Conservation (phyloP, 176 grass and related monocot genomes). For the Rhynchospora tenuis region DNA sequence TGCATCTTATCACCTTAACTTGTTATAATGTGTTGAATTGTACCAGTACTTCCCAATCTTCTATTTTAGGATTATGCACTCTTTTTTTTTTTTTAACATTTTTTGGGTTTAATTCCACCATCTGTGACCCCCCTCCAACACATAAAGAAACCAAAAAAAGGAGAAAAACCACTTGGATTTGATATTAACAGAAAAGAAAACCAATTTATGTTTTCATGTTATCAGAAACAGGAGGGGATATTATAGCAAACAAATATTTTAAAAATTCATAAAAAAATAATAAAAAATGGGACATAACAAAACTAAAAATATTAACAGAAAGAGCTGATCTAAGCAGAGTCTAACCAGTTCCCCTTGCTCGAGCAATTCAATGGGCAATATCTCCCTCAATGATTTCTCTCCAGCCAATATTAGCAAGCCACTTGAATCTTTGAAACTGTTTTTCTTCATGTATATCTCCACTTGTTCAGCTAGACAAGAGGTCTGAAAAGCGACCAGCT, state of each 20-base stretch:
- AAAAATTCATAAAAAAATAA: not conserved
- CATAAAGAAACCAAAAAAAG: too few relatives aligned
- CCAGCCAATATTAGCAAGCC: not conserved
- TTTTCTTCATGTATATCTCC: slow-evolving; percentile 4
- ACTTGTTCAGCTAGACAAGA: slow-evolving; percentile 1
- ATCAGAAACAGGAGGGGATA: too few relatives aligned
- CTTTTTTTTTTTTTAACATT: too few relatives aligned
- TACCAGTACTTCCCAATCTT: not conserved
- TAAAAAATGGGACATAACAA: not conserved
- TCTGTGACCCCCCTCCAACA: too few relatives aligned
- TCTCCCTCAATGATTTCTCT: not conserved
- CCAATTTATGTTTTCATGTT: too few relatives aligned
- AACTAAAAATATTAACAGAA: not conserved
- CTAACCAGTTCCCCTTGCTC: not conserved
- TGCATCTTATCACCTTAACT: not conserved
- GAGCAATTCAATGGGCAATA: not conserved
- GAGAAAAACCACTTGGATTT: too few relatives aligned
- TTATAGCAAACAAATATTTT: too few relatives aligned
- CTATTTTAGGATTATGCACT: too few relatives aligned
- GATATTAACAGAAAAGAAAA: too few relatives aligned
- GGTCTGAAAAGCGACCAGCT: not conserved
- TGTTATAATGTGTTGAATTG: not conserved
- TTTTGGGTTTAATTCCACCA: not conserved
- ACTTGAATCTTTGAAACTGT: not conserved
- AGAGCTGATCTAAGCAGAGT: not conserved